These are phyloP conservation scores for Jimgerdemannia flammicorona DNA, from an alignment of 192 early-diverging fungal genomes.

Conservation along the genomic window DNA sequence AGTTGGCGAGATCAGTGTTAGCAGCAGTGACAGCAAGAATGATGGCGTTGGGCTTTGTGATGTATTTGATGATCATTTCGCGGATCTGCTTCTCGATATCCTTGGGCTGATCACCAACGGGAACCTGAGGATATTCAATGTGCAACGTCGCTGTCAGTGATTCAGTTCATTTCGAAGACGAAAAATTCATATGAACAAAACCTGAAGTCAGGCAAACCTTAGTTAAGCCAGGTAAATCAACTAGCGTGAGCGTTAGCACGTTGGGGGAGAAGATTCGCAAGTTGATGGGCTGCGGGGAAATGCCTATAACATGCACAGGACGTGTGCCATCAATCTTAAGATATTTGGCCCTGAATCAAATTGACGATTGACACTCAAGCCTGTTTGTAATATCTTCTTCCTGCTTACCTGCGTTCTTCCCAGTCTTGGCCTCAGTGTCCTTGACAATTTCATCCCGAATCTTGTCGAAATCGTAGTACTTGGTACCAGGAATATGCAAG, in stretches of 20 bases:
- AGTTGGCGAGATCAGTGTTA: conserved; percentile 99
- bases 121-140: conserved; percentile 50
- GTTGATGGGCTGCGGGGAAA: conserved; percentile 97
- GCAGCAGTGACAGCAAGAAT: conserved; percentile 97
- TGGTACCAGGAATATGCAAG: conserved; percentile 94
- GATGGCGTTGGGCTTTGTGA: conserved; percentile 96
- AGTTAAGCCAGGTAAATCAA: conserved; percentile 99
- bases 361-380: neutral
- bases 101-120: conserved; percentile 98
- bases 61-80: conserved; percentile 98
- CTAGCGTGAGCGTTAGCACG: conserved; percentile 96
- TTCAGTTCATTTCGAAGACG: neutral
- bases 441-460: conserved; percentile 95
- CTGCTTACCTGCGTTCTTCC: conserved; percentile 60
- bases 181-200: neutral
- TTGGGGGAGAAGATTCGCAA: conserved; percentile 97
- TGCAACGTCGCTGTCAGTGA: neutral
- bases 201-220: conserved; percentile 46
- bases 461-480: conserved; percentile 94
- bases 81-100: conserved; percentile 98
- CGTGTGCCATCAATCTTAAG: no score
- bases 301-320: conserved; percentile 43
- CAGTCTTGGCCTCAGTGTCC: conserved; percentile 89
- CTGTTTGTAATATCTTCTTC: neutral
- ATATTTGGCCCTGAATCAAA: neutral